Evolutionary conservation across 1,139 yeast genomes (phyloP), one percentile per base, ranked within the genome.

Genomic region (Kodamaea alishanica): DNA sequence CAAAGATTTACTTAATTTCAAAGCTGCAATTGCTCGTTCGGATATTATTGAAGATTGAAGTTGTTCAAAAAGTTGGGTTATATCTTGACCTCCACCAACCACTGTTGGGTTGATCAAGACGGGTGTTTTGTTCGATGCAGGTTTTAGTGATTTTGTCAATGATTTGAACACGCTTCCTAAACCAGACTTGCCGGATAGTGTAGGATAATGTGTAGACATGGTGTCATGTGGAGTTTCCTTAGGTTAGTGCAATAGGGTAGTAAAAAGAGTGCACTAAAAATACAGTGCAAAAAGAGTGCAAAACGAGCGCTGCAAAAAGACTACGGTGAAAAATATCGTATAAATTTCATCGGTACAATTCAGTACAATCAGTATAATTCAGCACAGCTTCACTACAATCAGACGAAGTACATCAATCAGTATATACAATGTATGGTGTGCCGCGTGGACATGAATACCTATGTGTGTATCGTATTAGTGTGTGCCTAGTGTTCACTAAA

Each of bases 51-150:
- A 74, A 37, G 56, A 46, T 43, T 63, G 55, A 36, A 74, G 53
- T 46, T 70, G 66, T 25, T 58, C 56, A 38, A 74, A 59, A 29
- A 77, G 63, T 36, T 61, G 65, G 40, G 66, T 77, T 49, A 71
- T 71, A 45, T 78, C 77, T 7, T 70, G 63, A 5, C 76, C 77
- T 8, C 84, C 84, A 1, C 88, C 89, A 0, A 81, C 81, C 2
- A 80, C 80, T 2, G 77, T 73, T 1, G 86, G 81, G 42, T 75
- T 75, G 32, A 74, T 68, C 33, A 65, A 60, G 5, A 69, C 71
- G 0, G 77, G 75, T 0, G 73, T 61, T 50, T 54, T 50, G 40
- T 49, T 47, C 12, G 52, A 41, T 30, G 61, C 54, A 30, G 56
- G 57, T 47, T 74, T 75, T 47, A 79, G 67, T 2, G 82, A 65